A percentile compares a stretch with the other conserved stretches of the same genome.
Conservation (phyloP, 2,329 filamentous ascomycete genomes). For the Colletotrichum sp. region DNA sequence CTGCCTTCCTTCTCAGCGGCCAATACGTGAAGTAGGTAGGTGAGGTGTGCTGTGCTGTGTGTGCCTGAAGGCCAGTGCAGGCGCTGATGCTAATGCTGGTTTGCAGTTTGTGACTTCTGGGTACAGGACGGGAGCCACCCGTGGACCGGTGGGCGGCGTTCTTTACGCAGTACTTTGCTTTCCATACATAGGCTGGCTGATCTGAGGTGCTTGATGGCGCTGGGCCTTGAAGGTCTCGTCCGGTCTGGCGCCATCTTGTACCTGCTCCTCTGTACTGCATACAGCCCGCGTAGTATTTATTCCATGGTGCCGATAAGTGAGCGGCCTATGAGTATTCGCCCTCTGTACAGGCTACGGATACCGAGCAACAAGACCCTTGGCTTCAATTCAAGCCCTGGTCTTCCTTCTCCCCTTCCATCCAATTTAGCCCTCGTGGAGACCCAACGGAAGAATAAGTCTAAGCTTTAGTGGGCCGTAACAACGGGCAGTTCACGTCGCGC, state of each 20-base stretch:
- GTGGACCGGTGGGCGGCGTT: not conserved
- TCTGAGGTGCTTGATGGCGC: not conserved
- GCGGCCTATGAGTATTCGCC: not conserved
- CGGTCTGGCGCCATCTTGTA: not conserved
- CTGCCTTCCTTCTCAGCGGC: not conserved
- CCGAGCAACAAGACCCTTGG: not conserved
- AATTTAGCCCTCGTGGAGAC: constrained; percentile 12
- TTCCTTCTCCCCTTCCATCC: not conserved
- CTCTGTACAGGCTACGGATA: not conserved
- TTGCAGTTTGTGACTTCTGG: not conserved
- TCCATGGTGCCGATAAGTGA: not conserved
- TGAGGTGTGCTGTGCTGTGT: not conserved
- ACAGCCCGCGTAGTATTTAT: not conserved
- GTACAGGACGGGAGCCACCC: not conserved
- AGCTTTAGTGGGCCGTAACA: constrained; percentile 11
- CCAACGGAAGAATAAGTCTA: constrained; percentile 1
- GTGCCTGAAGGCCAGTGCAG: not conserved
- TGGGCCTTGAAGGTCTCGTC: not conserved
- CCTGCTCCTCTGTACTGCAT: not conserved
- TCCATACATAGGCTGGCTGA: too few species aligned
- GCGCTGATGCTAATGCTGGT: not conserved
- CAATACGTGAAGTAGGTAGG: not conserved
- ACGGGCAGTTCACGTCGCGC: not conserved
- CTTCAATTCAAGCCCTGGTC: not conserved
- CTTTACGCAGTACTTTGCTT: not conserved